Conservation (phyloP, 371 early-diverging fungal genomes). For the Mucor plumbeus region DNA sequence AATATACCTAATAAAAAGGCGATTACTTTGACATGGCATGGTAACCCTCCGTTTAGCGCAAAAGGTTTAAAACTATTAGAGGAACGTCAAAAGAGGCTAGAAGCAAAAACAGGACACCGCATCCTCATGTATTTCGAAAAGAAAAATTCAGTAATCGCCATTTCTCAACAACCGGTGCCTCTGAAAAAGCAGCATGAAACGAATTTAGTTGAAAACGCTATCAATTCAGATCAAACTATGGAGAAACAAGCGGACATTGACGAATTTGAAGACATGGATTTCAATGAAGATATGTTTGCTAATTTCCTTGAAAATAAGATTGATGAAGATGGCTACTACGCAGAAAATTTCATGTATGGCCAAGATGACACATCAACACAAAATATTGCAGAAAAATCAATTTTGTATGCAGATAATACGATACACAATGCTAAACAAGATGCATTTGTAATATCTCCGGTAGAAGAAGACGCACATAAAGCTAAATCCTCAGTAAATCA, state of each 20-base stretch:
- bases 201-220: neutral
- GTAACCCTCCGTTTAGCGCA: slow-evolving; percentile 12
- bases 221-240: neutral
- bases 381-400: neutral
- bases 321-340: slow-evolving; percentile 8
- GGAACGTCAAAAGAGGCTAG: slow-evolving; percentile 15
- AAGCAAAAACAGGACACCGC: slow-evolving; percentile 18
- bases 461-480: neutral
- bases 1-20: neutral
- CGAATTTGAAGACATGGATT: slow-evolving; percentile 7
- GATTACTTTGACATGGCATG: slow-evolving; percentile 3
- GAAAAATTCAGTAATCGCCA: neutral
- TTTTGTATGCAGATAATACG: neutral
- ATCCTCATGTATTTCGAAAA: neutral
- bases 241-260: neutral
- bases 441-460: neutral
- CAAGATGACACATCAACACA: neutral
- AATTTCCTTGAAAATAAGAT: slow-evolving; percentile 22
- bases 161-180: neutral
- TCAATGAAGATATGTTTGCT: slow-evolving; percentile 11
- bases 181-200: neutral
- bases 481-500: neutral
- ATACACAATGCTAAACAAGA: neutral
- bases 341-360: neutral
- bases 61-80: slow-evolving; percentile 9